Conservation (phyloP, 306 rosid species). For the Pterocarpus macrocarpus region DNA sequence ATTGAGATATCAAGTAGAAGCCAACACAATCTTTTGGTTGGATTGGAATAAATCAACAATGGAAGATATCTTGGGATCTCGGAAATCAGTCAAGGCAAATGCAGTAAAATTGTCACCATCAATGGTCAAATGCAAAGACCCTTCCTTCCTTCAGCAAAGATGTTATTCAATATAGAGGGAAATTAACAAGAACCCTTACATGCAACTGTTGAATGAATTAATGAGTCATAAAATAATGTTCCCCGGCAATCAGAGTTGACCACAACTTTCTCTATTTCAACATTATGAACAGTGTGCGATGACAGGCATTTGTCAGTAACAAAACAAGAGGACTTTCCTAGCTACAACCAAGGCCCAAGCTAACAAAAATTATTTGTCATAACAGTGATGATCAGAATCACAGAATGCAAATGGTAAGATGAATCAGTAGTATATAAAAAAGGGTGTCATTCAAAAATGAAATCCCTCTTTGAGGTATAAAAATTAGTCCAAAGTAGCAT, state of each 20-base stretch:
- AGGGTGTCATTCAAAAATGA: background rate
- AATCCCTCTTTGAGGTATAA: background rate
- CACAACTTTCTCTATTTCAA: background rate
- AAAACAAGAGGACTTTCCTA: too few relatives aligned
- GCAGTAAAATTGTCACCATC: background rate
- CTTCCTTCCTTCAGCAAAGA: background rate
- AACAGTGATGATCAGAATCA: background rate
- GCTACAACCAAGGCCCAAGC: background rate
- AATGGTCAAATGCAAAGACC: background rate
- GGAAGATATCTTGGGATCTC: background rate
- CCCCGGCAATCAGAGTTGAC: background rate
- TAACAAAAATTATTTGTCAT: background rate
- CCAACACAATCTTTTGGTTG: background rate
- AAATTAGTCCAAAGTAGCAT: constrained; percentile 28
- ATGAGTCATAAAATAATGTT: background rate
- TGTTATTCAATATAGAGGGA: background rate
- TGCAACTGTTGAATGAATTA: background rate
- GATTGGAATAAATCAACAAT: background rate
- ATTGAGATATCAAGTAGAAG: too few relatives aligned
- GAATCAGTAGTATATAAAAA: background rate
- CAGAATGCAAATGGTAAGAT: background rate
- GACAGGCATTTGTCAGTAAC: background rate
- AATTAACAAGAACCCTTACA: background rate
- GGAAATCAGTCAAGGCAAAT: background rate
- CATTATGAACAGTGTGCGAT: background rate